Evolutionary conservation across 2,329 filamentous ascomycete genomes (phyloP), one percentile per base, ranked within the genome.

Genomic region (Scopulariopsis brevicaulis): DNA sequence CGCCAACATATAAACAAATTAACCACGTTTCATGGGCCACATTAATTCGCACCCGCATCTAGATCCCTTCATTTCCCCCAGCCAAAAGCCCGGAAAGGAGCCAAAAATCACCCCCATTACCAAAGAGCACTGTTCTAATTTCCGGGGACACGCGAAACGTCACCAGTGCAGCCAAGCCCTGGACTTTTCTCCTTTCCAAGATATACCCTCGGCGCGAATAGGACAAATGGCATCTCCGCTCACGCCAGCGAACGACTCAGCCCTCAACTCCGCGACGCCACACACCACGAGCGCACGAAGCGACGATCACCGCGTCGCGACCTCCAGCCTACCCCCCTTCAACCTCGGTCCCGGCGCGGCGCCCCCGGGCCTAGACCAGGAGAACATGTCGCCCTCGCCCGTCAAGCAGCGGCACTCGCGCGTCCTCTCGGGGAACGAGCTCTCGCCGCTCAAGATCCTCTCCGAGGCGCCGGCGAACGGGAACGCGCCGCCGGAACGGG

Each of bases 371-470:
- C 48, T 20, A 51, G 37, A 51, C 35, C 32, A 54, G 53, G 57
- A 58, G 25, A 58, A 58, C 52, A 57, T 57, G 55, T 53, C 46
- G 12, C 48, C 55, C 10, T 58, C 57, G 35, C 57, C 57, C 37
- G 32, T 18, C 40, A 58, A 55, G 57, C 25, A 32, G 57, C 48
- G 57, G 14, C 51, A 58, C 35, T 82, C 79, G 24, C 77, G 81
- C 61, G 77, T 84, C 62, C 70, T 83, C 57, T 82, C 81, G 37
- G 80, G 81, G 58, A 76, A 70, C 59, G 80, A 80, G 63, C 75
- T 83, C 35, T 81, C 81, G 55, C 81, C 81, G 46, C 72, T 84
- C 40, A 81, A 80, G 70, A 80, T 84, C 54, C 71, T 84, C 40
- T 66, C 73, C 35, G 70, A 70, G 43, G 63, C 59, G 60, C 24